Evolutionary conservation across 2,329 filamentous ascomycete species (phyloP).

Genomic region (Fusarium tanahbumbuense): DNA sequence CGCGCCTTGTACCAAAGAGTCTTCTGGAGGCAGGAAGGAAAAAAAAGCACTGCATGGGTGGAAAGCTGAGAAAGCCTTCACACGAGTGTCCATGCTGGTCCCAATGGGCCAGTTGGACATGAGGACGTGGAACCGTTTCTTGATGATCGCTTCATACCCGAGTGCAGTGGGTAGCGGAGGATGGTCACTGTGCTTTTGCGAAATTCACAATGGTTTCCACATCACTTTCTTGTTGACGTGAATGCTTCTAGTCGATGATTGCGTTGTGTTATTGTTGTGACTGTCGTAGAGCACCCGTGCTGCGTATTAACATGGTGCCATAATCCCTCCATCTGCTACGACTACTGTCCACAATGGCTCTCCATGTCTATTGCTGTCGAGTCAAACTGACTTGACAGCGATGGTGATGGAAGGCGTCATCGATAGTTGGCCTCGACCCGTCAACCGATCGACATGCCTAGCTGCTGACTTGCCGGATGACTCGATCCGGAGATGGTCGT

Average conservation of each 20-base stretch:
- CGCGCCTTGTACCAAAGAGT: constrained; percentile 60
- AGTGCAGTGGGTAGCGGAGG: constrained; percentile 61
- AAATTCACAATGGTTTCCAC: constrained; percentile 70
- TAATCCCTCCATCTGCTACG: not conserved
- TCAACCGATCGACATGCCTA: constrained; percentile 4
- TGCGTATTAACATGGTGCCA: constrained; percentile 5
- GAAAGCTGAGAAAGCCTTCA: constrained; percentile 70
- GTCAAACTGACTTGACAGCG: not conserved
- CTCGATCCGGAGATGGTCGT: constrained; percentile 21
- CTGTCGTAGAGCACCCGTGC: constrained; percentile 24
- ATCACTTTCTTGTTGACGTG: constrained; percentile 37
- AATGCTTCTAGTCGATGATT: constrained; percentile 29
- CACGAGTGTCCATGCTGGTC: constrained; percentile 63
- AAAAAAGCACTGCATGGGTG: constrained; percentile 65
- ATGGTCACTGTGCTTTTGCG: constrained; percentile 67
- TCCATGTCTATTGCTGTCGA: not conserved
- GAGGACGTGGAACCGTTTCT: constrained; percentile 73
- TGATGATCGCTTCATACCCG: constrained; percentile 73
- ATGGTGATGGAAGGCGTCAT: constrained; percentile 30
- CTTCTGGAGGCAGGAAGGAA: constrained; percentile 55
- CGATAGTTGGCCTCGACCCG: constrained; percentile 18
- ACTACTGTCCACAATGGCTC: not conserved
- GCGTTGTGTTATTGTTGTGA: constrained; percentile 37
- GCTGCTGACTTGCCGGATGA: constrained; percentile 24
- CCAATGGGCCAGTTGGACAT: constrained; percentile 56